Percentiles rank a stretch among this genome's conserved stretches.
phyloP scores from a whole-genome alignment of 805 yeast genomes.

The Scheffersomyces ergatensis region DNA sequence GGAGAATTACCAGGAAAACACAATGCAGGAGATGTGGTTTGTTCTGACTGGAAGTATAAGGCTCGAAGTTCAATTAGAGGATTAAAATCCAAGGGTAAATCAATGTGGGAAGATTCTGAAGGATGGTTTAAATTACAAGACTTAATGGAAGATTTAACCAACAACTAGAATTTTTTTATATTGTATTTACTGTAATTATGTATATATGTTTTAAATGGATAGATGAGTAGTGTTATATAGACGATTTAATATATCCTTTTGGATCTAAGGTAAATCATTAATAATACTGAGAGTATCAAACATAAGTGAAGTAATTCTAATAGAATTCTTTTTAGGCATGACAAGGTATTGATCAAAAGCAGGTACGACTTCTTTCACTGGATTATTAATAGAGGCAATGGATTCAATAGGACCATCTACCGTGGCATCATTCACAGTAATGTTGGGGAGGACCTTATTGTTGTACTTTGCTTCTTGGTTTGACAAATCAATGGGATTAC shows the following conservation, averaged over 20 bases:
- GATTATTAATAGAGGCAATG: no score
- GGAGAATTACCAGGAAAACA: conserved; percentile 83
- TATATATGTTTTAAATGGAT: no score
- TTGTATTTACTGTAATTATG: not conserved
- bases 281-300: conserved; percentile 20
- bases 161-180: not conserved
- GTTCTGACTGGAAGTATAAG: conserved; percentile 90
- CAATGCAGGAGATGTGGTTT: conserved; percentile 80
- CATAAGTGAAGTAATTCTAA: conserved; percentile 20
- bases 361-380: not conserved
- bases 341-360: not conserved
- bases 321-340: not conserved
- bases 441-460: not conserved
- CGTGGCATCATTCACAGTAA: no score
- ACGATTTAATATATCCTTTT: not conserved
- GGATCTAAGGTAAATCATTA: conserved; percentile 16
- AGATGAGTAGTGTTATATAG: no score
- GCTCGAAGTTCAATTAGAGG: conserved; percentile 70
- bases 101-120: conserved; percentile 74
- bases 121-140: conserved; percentile 69
- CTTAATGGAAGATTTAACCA: conserved; percentile 42
- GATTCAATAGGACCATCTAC: no score
- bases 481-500: no score
- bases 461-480: not conserved
- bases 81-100: conserved; percentile 74